These are phyloP conservation scores for Gnaphalium uliginosum DNA, from an alignment of 129 eudicot genomes.

Conservation along the genomic window DNA sequence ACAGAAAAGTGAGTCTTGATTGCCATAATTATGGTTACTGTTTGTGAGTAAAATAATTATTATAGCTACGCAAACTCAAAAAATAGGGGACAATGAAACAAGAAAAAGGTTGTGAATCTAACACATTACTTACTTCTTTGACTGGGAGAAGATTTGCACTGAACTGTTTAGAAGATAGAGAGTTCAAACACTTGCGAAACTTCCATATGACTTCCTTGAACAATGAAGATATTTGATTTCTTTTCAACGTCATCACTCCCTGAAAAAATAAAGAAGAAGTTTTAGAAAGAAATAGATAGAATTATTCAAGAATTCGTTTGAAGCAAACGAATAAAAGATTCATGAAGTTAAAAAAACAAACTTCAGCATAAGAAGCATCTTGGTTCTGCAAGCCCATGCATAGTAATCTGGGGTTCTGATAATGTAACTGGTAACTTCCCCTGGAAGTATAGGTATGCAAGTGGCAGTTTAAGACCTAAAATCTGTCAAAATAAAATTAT, in stretches of 20 bases:
- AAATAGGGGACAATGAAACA: not conserved
- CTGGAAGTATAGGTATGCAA: conserved; percentile 65
- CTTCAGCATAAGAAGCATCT: conserved; percentile 71
- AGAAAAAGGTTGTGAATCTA: not conserved
- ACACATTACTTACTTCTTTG: conserved; percentile 53
- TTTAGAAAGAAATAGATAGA: not conserved
- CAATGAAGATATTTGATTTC: conserved; percentile 57
- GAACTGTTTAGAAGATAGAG: conserved; percentile 51
- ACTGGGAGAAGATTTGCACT: conserved; percentile 53
- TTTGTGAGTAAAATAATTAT: no score
- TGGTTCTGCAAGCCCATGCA: conserved; percentile 87
- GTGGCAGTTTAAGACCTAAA: conserved; percentile 54
- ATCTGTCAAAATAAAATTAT: conserved; percentile 49
- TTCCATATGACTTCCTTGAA: conserved; percentile 73
- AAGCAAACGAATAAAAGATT: not conserved
- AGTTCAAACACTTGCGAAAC: conserved; percentile 56
- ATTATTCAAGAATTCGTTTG: not conserved
- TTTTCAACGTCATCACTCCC: conserved; percentile 78
- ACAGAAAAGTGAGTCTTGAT: no score
- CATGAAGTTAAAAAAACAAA: conserved; percentile 25
- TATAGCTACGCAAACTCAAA: not conserved
- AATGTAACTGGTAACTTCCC: conserved; percentile 77
- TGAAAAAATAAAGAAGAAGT: conserved; percentile 23
- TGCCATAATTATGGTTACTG: no score
- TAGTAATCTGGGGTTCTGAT: conserved; percentile 62